Conservation (phyloP, 305 asterid genomes). For the Ilex paraguariensis region DNA sequence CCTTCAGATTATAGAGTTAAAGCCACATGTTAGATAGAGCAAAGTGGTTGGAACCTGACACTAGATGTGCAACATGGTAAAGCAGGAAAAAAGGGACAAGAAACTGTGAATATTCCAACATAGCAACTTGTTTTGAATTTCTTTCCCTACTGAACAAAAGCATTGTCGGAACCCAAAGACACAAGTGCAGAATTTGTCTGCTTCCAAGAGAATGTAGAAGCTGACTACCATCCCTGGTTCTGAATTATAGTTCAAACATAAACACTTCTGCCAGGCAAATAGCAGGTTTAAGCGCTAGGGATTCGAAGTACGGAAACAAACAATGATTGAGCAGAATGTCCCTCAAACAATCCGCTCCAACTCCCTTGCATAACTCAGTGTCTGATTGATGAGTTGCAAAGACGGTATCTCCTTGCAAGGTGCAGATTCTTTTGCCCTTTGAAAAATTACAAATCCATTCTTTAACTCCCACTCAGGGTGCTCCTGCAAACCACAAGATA, state of each 20-base stretch:
- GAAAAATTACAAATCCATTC: slow-evolving; percentile 55
- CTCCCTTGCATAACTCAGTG: slow-evolving; percentile 48
- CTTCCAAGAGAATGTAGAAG: no score
- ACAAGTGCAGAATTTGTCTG: no score
- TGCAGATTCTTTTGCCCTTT: slow-evolving; percentile 60
- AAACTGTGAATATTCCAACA: no score
- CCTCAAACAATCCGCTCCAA: slow-evolving; percentile 71
- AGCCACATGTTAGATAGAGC: no score
- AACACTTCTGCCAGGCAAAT: not conserved
- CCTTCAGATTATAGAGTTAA: no score
- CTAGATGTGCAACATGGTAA: no score
- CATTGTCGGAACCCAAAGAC: no score
- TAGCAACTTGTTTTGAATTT: no score
- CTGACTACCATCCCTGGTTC: not conserved
- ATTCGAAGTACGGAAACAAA: slow-evolving; percentile 4
- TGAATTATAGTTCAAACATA: no score
- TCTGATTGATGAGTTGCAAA: slow-evolving; percentile 79
- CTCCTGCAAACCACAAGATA: slow-evolving; percentile 49
- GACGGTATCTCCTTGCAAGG: slow-evolving; percentile 97
- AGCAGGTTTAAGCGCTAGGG: not conserved
- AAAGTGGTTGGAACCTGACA: no score
- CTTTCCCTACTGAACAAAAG: no score
- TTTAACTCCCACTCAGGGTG: slow-evolving; percentile 89
- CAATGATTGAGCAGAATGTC: slow-evolving; percentile 1
- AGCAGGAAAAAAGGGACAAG: no score